Percentiles rank a stretch among this genome's conserved stretches.
Evolutionary conservation across 305 asterid species (phyloP).

Genomic region (Vinca major): DNA sequence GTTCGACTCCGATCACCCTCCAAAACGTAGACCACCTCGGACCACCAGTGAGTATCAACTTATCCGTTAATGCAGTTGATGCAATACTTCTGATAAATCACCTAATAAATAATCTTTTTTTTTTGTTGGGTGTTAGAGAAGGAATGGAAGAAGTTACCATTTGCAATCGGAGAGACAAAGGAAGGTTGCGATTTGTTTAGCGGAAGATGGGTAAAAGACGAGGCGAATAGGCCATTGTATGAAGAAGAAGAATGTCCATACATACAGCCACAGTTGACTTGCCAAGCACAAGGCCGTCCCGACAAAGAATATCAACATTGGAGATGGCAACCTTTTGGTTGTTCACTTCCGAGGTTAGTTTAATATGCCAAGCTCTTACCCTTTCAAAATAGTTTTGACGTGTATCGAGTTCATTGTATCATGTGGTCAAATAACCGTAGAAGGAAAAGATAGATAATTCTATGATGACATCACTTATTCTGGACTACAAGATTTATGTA

Average conservation of each 20-base stretch:
- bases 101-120: too few relatives aligned
- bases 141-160: slow-evolving; percentile 32
- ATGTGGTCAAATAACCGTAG: too few relatives aligned
- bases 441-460: too few relatives aligned
- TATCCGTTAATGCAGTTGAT: too few relatives aligned
- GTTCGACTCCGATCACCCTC: slow-evolving; percentile 24
- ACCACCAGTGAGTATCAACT: slow-evolving; percentile 21
- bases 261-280: slow-evolving; percentile 71
- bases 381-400: too few relatives aligned
- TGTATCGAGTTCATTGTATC: too few relatives aligned
- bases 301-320: slow-evolving; percentile 61
- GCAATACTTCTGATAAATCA: too few relatives aligned
- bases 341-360: slow-evolving; percentile 57
- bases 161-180: slow-evolving; percentile 26
- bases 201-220: slow-evolving; percentile 77
- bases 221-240: slow-evolving; percentile 44
- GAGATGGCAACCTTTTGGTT: slow-evolving; percentile 87
- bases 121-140: slow-evolving; percentile 31
- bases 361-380: too few relatives aligned
- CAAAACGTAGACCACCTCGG: slow-evolving; percentile 15
- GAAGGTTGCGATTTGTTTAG: slow-evolving; percentile 49
- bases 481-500: too few relatives aligned
- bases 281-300: slow-evolving; percentile 71
- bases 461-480: too few relatives aligned
- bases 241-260: slow-evolving; percentile 67